Conservation (phyloP, 805 yeast species). For the Pichia cephalocereana region DNA sequence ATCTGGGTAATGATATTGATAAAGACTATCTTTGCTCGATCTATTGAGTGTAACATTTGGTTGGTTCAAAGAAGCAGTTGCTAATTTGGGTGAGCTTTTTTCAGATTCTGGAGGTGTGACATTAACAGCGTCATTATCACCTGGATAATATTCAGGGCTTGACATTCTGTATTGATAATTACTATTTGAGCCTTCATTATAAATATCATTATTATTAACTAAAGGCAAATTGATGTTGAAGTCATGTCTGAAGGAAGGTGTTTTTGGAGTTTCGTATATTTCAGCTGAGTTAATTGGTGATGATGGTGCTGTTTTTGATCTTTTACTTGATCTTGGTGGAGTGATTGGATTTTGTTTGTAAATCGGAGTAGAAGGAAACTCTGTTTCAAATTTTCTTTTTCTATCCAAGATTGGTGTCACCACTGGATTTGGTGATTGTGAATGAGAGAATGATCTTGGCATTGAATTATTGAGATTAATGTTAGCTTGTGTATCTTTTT, state of each 20-base stretch:
- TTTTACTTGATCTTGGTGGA: conserved; percentile 16
- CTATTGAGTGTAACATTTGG: conserved; percentile 10
- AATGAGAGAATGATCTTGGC: conserved; percentile 4
- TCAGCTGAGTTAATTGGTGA: not conserved
- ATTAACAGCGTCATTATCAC: conserved; percentile 5
- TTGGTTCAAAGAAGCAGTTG: conserved; percentile 14
- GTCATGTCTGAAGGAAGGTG: conserved; percentile 12
- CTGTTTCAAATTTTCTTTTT: conserved; percentile 3
- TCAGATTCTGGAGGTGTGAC: conserved; percentile 23
- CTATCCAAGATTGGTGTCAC: not conserved
- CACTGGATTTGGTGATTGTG: not conserved
- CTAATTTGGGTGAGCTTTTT: conserved; percentile 17
- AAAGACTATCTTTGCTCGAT: conserved; percentile 16
- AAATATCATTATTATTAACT: not conserved
- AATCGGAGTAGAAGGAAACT: conserved; percentile 1
- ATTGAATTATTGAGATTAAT: not conserved
- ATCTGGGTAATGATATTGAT: conserved; percentile 23
- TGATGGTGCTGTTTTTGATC: conserved; percentile 17
- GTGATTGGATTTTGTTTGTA: conserved; percentile 1
- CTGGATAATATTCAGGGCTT: conserved; percentile 10
- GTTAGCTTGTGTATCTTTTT: not conserved
- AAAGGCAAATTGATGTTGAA: not conserved
- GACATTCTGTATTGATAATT: conserved; percentile 7
- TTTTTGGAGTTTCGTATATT: conserved; percentile 13
- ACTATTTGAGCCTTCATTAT: not conserved